Evolutionary conservation across 352 stramenopile genomes (phyloP).

Genomic region (Phytophthora ramorum): DNA sequence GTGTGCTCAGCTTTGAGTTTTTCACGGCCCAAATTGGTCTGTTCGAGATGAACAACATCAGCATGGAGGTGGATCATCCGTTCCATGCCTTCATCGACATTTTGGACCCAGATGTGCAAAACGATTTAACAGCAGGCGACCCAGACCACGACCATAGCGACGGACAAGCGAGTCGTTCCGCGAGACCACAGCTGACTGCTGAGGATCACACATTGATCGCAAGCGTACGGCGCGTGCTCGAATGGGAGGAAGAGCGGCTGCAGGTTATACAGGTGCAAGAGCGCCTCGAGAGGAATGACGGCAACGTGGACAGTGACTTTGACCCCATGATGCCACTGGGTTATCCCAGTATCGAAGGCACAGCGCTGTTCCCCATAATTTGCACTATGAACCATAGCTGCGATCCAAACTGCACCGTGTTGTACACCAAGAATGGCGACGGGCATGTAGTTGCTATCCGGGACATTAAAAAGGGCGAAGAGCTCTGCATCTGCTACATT

Average conservation of each 20-base stretch:
- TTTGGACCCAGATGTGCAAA: slow-evolving; percentile 58
- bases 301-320: slow-evolving; percentile 34
- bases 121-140: slow-evolving; percentile 26
- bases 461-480: slow-evolving; percentile 86
- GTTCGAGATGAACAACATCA: slow-evolving; percentile 98
- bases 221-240: slow-evolving; percentile 52
- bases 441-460: slow-evolving; percentile 75
- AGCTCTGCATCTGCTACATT: slow-evolving; percentile 97
- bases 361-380: slow-evolving; percentile 91
- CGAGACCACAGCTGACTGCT: slow-evolving; percentile 28
- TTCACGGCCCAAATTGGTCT: slow-evolving; percentile 92
- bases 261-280: slow-evolving; percentile 43
- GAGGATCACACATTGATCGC: slow-evolving; percentile 42
- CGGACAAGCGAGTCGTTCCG: slow-evolving; percentile 10
- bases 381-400: slow-evolving; percentile 98
- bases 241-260: slow-evolving; percentile 50
- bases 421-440: slow-evolving; percentile 86
- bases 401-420: slow-evolving; percentile 91
- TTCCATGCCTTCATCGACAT: slow-evolving; percentile 77
- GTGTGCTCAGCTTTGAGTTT: slow-evolving; percentile 83
- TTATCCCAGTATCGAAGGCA: slow-evolving; percentile 89
- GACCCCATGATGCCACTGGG: slow-evolving; percentile 38
- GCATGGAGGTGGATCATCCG: slow-evolving; percentile 90
- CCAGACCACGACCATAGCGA: slow-evolving; percentile 13
- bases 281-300: slow-evolving; percentile 76